Conservation (phyloP, 768 basidiomycete genomes). For the Austroboletus festivus region DNA sequence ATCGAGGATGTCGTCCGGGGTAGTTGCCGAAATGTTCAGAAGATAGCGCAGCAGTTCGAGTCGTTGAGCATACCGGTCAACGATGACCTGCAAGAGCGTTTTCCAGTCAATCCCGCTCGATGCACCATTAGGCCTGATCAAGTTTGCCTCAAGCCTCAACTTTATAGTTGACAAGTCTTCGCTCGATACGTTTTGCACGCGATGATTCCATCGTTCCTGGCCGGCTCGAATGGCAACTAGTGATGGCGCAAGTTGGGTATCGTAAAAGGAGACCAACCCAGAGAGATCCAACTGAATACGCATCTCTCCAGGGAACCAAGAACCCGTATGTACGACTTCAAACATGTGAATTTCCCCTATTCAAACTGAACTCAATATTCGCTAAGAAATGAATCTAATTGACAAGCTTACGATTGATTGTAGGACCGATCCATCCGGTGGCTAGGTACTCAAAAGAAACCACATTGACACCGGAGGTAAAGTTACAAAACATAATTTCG, state of each 20-base stretch:
- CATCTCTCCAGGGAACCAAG: conserved; percentile 36
- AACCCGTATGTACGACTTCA: conserved; percentile 16
- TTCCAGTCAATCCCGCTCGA: conserved; percentile 36
- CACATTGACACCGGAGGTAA: conserved; percentile 26
- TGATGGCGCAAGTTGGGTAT: conserved; percentile 30
- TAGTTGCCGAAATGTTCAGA: conserved; percentile 10
- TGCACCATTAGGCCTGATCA: conserved; percentile 7
- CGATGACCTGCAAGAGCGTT: conserved; percentile 26
- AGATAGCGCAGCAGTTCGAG: conserved; percentile 28
- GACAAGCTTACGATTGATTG: background rate
- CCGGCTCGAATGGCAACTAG: conserved; percentile 25
- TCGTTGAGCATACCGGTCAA: conserved; percentile 31
- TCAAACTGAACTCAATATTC: background rate
- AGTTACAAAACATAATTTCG: conserved; percentile 37
- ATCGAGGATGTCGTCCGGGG: conserved; percentile 2
- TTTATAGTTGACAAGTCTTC: conserved; percentile 16
- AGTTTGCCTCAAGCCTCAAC: conserved; percentile 5
- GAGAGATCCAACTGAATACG: conserved; percentile 34
- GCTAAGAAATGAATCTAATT: background rate
- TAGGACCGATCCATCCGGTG: background rate
- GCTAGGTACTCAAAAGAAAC: conserved; percentile 19
- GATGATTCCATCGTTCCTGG: conserved; percentile 30
- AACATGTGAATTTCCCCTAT: background rate
- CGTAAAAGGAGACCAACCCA: conserved; percentile 37
- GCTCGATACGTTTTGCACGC: conserved; percentile 22